Percentiles rank a stretch among this genome's conserved stretches.
Conservation (phyloP, 345 rosid genomes). For the Microcos paniculata region DNA sequence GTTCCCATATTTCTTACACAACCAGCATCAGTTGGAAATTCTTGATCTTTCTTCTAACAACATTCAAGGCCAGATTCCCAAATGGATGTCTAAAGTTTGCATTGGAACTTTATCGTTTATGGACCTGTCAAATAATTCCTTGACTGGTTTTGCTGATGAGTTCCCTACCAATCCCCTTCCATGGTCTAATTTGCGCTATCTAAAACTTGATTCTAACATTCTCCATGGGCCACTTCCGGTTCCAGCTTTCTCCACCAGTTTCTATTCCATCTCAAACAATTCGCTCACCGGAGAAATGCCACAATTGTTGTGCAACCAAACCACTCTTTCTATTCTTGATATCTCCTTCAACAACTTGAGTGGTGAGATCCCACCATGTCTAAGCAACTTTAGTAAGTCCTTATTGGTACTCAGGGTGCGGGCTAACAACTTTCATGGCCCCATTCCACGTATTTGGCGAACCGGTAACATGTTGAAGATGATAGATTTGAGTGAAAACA, state of each 20-base stretch:
- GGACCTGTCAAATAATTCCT: not conserved
- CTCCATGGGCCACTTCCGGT: conserved; percentile 18
- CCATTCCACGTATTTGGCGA: conserved; percentile 10
- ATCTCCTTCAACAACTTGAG: conserved; percentile 13
- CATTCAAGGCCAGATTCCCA: conserved; percentile 2
- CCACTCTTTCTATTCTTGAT: not conserved
- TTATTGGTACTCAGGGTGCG: conserved; percentile 9
- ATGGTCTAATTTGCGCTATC: not conserved
- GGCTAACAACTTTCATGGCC: conserved; percentile 22
- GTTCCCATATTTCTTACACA: conserved; percentile 1
- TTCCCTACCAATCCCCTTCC: not conserved
- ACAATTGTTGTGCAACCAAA: conserved; percentile 11
- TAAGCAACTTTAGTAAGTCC: conserved; percentile 12
- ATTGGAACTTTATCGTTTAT: not conserved
- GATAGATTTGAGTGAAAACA: conserved; percentile 20
- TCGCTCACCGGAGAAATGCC: conserved; percentile 12
- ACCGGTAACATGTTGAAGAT: not conserved
- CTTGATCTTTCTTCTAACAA: conserved; percentile 15
- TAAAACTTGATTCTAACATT: not conserved
- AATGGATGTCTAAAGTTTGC: conserved; percentile 10
- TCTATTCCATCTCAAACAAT: conserved; percentile 7
- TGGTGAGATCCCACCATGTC: conserved; percentile 21
- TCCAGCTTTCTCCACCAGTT: not conserved
- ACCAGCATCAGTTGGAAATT: not conserved
- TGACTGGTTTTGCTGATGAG: too few species aligned